Percentiles rank a stretch among this genome's conserved stretches.
These are phyloP conservation scores for Phialophora macrospora DNA, from an alignment of 2,329 filamentous ascomycete species.

Conservation along the genomic window DNA sequence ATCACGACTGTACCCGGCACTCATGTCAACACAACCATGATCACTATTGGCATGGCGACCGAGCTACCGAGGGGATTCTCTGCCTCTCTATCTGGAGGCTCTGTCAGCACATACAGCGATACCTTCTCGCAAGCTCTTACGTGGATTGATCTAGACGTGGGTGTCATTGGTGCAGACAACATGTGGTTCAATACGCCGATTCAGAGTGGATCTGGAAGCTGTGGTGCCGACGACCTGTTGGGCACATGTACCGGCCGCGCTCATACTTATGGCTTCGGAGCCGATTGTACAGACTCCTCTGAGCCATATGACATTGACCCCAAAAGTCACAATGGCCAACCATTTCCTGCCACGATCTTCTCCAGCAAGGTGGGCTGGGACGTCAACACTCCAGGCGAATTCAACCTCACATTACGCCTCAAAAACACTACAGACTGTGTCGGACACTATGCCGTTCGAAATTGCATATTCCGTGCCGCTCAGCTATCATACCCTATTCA, in stretches of 20 bases:
- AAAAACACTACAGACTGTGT: background rate
- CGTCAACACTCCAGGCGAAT: background rate
- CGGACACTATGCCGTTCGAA: background rate
- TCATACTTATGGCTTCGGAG: background rate
- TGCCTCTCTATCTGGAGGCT: background rate
- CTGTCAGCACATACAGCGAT: background rate
- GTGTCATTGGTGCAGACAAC: background rate
- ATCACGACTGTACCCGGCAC: slow-evolving; percentile 1
- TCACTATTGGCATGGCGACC: background rate
- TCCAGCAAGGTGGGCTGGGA: background rate
- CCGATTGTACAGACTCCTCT: background rate
- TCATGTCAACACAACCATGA: background rate
- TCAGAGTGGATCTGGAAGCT: background rate
- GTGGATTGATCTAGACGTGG: background rate
- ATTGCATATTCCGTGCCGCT: slow-evolving; percentile 1
- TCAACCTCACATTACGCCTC: background rate
- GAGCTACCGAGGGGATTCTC: background rate
- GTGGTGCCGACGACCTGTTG: background rate
- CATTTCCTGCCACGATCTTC: background rate
- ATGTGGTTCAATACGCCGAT: background rate
- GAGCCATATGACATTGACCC: background rate
- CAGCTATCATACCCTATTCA: background rate
- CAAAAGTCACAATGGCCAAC: background rate
- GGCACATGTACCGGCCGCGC: background rate
- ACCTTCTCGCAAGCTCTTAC: background rate